Evolutionary conservation across 2,329 filamentous ascomycete genomes (phyloP), one percentile per base, ranked within the genome.

Genomic region (Colletotrichum echinochloae): DNA sequence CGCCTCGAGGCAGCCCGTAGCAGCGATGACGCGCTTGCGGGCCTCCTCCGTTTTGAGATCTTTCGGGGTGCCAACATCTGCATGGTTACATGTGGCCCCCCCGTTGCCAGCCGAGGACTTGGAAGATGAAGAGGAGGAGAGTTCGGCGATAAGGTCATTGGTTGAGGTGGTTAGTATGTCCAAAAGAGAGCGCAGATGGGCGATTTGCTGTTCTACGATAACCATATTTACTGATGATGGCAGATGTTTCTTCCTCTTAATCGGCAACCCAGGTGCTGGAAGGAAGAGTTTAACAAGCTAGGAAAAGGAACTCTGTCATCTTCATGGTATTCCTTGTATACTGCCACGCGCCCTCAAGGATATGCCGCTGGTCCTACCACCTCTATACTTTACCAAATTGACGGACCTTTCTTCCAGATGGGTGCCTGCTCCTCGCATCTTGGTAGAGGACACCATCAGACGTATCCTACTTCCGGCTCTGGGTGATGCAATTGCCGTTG

Each of bases 201-300:
- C 44, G 62, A 70, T 70, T 41, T 70, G 55, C 23, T 61, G 66
- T 37, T 70, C 66, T 41, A 55, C 49, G n/a, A 39, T 70, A 28
- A 55, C 39, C 66, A 70, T 66, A 33, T 55, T 56, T 14, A 44
- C 16, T 33, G 30, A 49, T 23, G 55, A 49, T n/a, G 35, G 20
- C 41, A 16, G 23, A 35, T 33, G 18, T 33, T 20, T 44, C 14
- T 12, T 55, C n/a, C 28, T 39, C 48, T 33, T n/a, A 12, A 16
- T 60, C 35, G 28, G 26, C 30, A 30, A 44, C 55, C 9, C 30
- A 33, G 55, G 37, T 44, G 26, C 26, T 37, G 26, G 20, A 35
- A 9, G 26, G 5, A 37, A 16, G 20, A 37, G 20, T 48, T 11
- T 23, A 1, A 48, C 26, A 41, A 23, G 6, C 20, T 28, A 18